Base-by-base conservation (phyloP, 345 rosid genomes). In the Xanthoceras sorbifolium region DNA sequence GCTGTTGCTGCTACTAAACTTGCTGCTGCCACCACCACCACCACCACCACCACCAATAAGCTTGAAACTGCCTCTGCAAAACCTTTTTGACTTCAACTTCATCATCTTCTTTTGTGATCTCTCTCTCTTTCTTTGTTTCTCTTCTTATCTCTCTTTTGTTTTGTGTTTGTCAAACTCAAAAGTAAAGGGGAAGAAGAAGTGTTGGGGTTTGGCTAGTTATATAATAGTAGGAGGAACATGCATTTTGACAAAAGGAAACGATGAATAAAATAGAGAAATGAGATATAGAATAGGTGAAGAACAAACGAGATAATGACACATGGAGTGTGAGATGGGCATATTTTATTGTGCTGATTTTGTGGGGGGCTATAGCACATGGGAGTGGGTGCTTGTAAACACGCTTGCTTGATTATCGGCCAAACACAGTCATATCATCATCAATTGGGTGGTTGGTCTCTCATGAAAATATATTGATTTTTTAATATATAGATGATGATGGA, bases 11-110 rank as follows among this genome's bases (percentile, higher is more conserved):
- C 69, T 71, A 67, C 78, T 78, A 8, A n/a, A n/a, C 25, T 57
- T 75, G 71, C 76, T 76, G 4, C 71, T 76, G 9, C 64, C 67
- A 63, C 79, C 73, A 5, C 78, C 79, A 59, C 87, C 84, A 59
- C 64, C 67, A 63, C 79, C 73, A 5, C 78, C 79, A 59, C 87
- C 84, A 59, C 82, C 69, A 14, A 93, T 87, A 52, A 90, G 81
- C 90, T 86, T 88, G 42, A 90, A 85, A 59, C 85, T 82, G 78
- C 86, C 81, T 77, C 81, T 85, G 77, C 88, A 85, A 70, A 92
- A 89, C 79, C 86, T 89, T 86, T 87, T 94, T 15, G 95, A 87
- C 85, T 89, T 88, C 67, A 94, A 80, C 84, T 86, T 92, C 77
- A 90, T 86, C 93, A 86, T 90, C n/a, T n/a, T n/a, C n/a, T 12